Conservation (phyloP, 2,329 filamentous ascomycete species). For the Verticillium zaregamsianum region DNA sequence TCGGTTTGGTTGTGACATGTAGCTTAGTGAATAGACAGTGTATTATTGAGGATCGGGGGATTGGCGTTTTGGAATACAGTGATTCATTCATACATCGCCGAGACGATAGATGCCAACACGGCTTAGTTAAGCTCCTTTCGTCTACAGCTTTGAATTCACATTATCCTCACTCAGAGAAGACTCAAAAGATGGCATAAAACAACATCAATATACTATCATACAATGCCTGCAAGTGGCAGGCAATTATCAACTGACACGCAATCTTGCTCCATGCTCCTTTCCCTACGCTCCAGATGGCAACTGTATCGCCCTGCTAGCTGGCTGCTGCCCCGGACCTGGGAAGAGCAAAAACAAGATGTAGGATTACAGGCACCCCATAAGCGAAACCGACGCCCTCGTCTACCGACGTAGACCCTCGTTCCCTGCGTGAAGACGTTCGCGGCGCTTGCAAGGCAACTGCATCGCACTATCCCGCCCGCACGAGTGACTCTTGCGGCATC, state of each 20-base stretch:
- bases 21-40: no score
- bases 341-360: slow-evolving; percentile 9
- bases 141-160: no score
- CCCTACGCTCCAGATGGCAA: neutral
- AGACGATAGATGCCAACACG: neutral
- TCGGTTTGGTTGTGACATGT: no score
- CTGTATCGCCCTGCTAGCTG: neutral
- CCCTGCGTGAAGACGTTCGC: slow-evolving; percentile 1
- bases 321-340: neutral
- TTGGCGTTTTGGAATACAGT: neutral
- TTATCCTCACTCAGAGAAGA: neutral
- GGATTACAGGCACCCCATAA: slow-evolving; percentile 14
- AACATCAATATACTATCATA: slow-evolving; percentile 4
- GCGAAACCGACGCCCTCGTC: slow-evolving; percentile 13
- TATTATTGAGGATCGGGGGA: no score
- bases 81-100: neutral
- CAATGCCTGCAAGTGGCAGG: slow-evolving; percentile 1
- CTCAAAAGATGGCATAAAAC: neutral
- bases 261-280: slow-evolving; percentile 1
- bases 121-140: no score
- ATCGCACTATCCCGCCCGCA: neutral
- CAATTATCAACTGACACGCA: slow-evolving; percentile 1
- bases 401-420: slow-evolving; percentile 4
- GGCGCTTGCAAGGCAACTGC: neutral
- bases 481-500: neutral